Evolutionary conservation across 78 protist species (phyloP).

Genomic region (Monocercomonoides exilis): DNA sequence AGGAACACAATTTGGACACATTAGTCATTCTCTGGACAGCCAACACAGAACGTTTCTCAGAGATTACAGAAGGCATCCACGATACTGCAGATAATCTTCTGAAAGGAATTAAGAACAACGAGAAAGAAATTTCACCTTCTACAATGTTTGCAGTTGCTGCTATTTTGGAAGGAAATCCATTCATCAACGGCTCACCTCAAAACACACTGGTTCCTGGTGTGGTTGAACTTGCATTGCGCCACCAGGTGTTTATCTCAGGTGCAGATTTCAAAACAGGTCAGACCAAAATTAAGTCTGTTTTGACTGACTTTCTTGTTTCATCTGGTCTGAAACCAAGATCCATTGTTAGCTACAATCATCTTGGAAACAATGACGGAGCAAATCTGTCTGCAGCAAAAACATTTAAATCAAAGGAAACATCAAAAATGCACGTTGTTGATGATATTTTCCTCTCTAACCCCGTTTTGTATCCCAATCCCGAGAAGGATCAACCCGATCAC

Average conservation of each 20-base stretch:
- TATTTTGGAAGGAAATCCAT: constrained; percentile 81
- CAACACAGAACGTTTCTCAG: constrained; percentile 94
- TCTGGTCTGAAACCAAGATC: constrained; percentile 69
- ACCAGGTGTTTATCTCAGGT: constrained; percentile 79
- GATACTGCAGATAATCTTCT: constrained; percentile 81
- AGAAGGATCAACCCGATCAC: constrained; percentile 93
- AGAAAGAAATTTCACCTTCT: constrained; percentile 84
- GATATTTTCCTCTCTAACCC: constrained; percentile 90
- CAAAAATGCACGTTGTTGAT: constrained; percentile 94
- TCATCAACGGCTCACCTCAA: constrained; percentile 98
- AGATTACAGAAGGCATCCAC: constrained; percentile 71
- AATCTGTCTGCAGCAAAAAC: constrained; percentile 85
- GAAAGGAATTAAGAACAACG: constrained; percentile 46
- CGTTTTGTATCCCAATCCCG: constrained; percentile 66
- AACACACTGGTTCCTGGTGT: constrained; percentile 95
- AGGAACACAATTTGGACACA: constrained; percentile 62
- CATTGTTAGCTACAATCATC: constrained; percentile 95
- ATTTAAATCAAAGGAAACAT: constrained; percentile 97
- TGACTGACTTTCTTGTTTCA: constrained; percentile 91
- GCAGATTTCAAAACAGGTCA: constrained; percentile 99
- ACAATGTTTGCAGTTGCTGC: constrained; percentile 91
- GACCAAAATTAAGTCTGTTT: constrained; percentile 96
- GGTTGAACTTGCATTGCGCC: constrained; percentile 75
- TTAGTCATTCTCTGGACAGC: constrained; percentile 95
- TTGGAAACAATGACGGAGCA: constrained; percentile 99